Percentiles rank a stretch among this genome's conserved stretches.
Conservation (phyloP, 306 rosid genomes). For the Erythrophleum fordii region DNA sequence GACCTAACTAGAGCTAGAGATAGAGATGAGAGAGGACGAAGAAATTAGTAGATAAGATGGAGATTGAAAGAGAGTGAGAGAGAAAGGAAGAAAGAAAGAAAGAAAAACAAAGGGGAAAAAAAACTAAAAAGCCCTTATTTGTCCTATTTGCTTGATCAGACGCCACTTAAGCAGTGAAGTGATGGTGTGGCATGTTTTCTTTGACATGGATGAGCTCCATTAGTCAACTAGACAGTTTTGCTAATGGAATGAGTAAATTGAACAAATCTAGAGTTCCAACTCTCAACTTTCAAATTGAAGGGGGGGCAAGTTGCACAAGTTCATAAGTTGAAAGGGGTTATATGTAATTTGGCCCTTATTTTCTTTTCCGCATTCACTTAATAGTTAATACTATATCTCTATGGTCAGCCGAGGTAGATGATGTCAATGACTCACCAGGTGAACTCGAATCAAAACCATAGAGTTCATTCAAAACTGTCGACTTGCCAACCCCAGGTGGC, state of each 20-base stretch:
- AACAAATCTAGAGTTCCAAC: neutral
- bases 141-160: neutral
- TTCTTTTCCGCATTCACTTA: neutral
- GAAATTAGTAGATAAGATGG: too few species aligned
- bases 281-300: neutral
- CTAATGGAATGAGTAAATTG: neutral
- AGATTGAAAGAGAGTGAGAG: too few species aligned
- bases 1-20: neutral
- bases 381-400: neutral
- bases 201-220: neutral
- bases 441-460: conserved; percentile 84
- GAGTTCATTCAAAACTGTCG: conserved; percentile 84
- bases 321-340: too few species aligned
- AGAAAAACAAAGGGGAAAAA: too few species aligned
- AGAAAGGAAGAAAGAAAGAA: too few species aligned
- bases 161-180: neutral
- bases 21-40: neutral
- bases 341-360: neutral
- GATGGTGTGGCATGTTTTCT: neutral
- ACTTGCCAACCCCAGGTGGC: conserved; percentile 86
- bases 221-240: neutral
- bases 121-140: neutral
- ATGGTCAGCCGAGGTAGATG: neutral
- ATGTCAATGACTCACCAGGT: conserved; percentile 59
- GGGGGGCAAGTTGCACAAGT: neutral